A percentile compares a stretch with the other conserved stretches of the same genome.
Conservation (phyloP, 108 stramenopile species). For the Bacterosira constricta region DNA sequence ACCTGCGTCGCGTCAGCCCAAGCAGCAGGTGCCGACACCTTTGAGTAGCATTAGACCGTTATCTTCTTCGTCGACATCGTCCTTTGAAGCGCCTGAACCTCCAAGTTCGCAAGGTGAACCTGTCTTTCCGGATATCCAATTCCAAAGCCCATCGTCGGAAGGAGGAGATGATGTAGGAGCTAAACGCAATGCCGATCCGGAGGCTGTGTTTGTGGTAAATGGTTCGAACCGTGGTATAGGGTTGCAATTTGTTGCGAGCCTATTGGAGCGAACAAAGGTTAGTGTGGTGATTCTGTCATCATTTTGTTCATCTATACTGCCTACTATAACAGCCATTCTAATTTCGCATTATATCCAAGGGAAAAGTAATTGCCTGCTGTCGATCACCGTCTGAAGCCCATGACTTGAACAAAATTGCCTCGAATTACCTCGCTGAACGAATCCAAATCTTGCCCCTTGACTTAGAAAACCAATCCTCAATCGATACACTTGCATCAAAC, state of each 20-base stretch:
- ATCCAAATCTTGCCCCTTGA: slow-evolving; percentile 60
- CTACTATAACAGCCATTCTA: too few species aligned
- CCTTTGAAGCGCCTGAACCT: slow-evolving; percentile 53
- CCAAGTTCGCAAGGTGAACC: slow-evolving; percentile 57
- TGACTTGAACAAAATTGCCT: slow-evolving; percentile 27
- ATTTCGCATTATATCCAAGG: slow-evolving; percentile 24
- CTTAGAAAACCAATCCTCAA: slow-evolving; percentile 66
- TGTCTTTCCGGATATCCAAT: slow-evolving; percentile 54
- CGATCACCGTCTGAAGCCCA: slow-evolving; percentile 55
- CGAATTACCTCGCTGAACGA: slow-evolving; percentile 20
- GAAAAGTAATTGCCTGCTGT: slow-evolving; percentile 78
- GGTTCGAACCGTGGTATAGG: slow-evolving; percentile 85
- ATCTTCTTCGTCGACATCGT: slow-evolving; percentile 13
- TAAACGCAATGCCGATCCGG: slow-evolving; percentile 61
- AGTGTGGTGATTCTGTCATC: neutral
- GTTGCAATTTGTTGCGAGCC: slow-evolving; percentile 57
- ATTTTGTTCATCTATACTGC: neutral
- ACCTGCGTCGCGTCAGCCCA: too few species aligned
- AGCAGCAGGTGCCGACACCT: too few species aligned
- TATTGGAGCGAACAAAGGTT: slow-evolving; percentile 53
- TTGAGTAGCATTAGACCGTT: neutral
- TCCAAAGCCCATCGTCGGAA: slow-evolving; percentile 10
- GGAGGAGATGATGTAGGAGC: neutral
- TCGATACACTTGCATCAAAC: slow-evolving; percentile 47
- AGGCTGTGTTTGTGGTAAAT: slow-evolving; percentile 78